phyloP scores from a whole-genome alignment of 176 grass and related monocot genomes.

The Stipa capillata region DNA sequence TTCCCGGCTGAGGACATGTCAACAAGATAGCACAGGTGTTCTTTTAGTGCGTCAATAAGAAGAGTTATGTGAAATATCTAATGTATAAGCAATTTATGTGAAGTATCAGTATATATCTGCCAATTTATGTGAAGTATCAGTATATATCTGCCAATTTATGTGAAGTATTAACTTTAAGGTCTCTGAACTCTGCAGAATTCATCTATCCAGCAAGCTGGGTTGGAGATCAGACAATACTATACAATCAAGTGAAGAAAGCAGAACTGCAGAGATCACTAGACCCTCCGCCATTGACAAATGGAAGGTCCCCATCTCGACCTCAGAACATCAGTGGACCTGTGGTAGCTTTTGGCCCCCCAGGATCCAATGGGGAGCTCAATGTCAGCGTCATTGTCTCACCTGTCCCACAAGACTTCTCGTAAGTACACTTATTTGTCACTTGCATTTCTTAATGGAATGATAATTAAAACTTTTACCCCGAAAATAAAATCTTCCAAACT shows the following conservation, averaged over 20 bases:
- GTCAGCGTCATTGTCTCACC: constrained; percentile 81
- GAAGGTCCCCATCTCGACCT: not conserved
- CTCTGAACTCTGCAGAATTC: constrained; percentile 41
- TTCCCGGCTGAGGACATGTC: not conserved
- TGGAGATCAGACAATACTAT: constrained; percentile 79
- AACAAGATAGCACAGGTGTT: not conserved
- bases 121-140: not conserved
- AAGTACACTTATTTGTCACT: not conserved
- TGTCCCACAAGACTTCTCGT: constrained; percentile 77
- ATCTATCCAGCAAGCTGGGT: constrained; percentile 95
- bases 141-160: not conserved
- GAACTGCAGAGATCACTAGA: constrained; percentile 74
- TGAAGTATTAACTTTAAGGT: not conserved
- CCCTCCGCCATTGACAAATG: constrained; percentile 36
- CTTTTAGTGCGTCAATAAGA: not conserved
- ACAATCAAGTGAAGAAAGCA: constrained; percentile 53
- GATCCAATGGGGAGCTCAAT: constrained; percentile 82
- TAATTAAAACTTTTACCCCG: not conserved
- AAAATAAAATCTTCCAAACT: not conserved
- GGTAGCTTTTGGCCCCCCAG: constrained; percentile 78
- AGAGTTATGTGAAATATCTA: not conserved
- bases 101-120: not conserved
- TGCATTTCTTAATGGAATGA: not conserved
- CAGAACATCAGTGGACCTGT: constrained; percentile 52
- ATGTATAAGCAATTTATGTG: not conserved